Conservation (phyloP, 257 asterid species). For the Solanum corneliomulleri region DNA sequence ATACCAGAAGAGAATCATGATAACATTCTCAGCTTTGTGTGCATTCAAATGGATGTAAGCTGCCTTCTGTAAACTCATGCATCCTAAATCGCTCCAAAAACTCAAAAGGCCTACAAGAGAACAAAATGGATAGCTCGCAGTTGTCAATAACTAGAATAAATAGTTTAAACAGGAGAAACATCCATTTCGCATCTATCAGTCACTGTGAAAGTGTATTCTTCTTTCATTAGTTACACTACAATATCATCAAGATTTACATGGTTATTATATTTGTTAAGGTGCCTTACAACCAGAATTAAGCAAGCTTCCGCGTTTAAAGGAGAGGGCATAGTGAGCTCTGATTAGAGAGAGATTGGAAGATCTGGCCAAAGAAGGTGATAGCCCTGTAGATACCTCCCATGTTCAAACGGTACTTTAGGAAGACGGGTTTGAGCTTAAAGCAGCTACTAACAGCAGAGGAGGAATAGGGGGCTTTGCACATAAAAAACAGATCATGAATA, state of each 20-base stretch:
- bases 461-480: neutral
- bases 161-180: neutral
- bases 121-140: neutral
- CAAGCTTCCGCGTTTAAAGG: neutral
- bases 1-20: neutral
- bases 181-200: neutral
- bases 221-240: neutral
- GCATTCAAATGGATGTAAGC: slow-evolving; percentile 92
- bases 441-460: neutral
- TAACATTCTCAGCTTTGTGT: slow-evolving; percentile 53
- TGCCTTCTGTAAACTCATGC: slow-evolving; percentile 88
- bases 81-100: slow-evolving; percentile 76
- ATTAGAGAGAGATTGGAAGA: neutral
- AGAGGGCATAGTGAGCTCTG: neutral
- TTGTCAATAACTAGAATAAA: neutral
- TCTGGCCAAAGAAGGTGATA: neutral
- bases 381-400: neutral
- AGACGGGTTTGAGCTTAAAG: neutral
- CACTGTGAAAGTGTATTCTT: neutral
- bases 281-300: neutral
- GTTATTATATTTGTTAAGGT: neutral
- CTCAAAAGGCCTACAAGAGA: slow-evolving; percentile 71
- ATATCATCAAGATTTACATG: neutral
- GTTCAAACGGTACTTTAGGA: neutral
- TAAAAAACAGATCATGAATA: neutral